Conservation (phyloP, 306 rosid genomes). For the Malus fusca region DNA sequence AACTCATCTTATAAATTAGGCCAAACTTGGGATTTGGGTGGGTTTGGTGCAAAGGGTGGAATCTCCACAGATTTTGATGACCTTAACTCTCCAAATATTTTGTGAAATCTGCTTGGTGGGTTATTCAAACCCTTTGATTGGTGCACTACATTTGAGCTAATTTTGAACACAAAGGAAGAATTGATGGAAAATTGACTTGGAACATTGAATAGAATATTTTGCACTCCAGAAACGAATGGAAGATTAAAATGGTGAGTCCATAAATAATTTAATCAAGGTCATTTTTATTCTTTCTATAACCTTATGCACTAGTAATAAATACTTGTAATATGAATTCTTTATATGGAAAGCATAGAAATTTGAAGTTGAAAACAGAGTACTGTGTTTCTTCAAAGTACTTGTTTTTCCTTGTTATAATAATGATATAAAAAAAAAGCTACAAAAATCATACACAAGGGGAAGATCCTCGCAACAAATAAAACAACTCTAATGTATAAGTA, state of each 20-base stretch:
- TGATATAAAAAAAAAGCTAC: too few species aligned
- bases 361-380: neutral
- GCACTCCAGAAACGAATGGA: neutral
- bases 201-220: neutral
- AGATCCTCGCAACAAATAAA: neutral
- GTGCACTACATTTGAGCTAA: neutral
- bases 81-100: neutral
- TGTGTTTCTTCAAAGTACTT: neutral
- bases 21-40: conserved; percentile 4
- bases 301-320: neutral
- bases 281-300: neutral
- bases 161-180: neutral
- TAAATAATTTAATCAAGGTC: neutral
- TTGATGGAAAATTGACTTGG: neutral
- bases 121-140: conserved; percentile 8
- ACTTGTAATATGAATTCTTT: too few species aligned
- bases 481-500: neutral
- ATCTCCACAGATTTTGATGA: neutral
- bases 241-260: neutral
- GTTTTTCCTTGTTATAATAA: too few species aligned
- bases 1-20: neutral
- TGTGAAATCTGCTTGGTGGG: conserved; percentile 6
- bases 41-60: conserved; percentile 12
- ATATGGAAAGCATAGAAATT: neutral
- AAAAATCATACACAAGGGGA: too few species aligned